Evolutionary conservation across 1,139 yeast species (phyloP).

Genomic region (Debaryomycetaceae sp.): DNA sequence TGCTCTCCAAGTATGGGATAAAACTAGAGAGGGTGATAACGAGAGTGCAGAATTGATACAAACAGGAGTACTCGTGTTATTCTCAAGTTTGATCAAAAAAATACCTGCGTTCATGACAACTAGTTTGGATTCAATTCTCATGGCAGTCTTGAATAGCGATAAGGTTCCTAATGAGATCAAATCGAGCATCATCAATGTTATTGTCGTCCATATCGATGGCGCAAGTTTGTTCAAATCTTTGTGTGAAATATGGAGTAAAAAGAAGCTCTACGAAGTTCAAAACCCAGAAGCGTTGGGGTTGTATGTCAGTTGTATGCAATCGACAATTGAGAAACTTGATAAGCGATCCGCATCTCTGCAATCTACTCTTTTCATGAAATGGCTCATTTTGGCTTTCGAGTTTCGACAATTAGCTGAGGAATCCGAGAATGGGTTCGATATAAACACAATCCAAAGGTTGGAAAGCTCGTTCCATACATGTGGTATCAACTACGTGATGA

Average conservation of each 20-base stretch:
- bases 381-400: constrained; percentile 72
- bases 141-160: constrained; percentile 54
- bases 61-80: constrained; percentile 64
- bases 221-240: constrained; percentile 61
- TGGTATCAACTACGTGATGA: constrained; percentile 77
- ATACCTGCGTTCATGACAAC: constrained; percentile 85
- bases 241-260: constrained; percentile 55
- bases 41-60: constrained; percentile 44
- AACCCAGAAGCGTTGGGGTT: constrained; percentile 64
- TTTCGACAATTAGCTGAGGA: constrained; percentile 48
- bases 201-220: constrained; percentile 68
- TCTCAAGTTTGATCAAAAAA: constrained; percentile 74
- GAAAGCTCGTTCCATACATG: constrained; percentile 74
- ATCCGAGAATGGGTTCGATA: constrained; percentile 47
- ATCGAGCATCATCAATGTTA: constrained; percentile 58
- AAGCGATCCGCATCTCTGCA: constrained; percentile 72
- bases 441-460: constrained; percentile 73
- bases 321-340: constrained; percentile 62
- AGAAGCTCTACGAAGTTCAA: constrained; percentile 30
- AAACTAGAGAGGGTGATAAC: constrained; percentile 23
- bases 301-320: constrained; percentile 63
- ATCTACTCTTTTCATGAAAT: constrained; percentile 66
- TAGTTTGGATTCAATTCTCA: constrained; percentile 59
- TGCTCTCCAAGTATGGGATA: constrained; percentile 55
- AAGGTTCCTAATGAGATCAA: constrained; percentile 59